Base-by-base conservation (phyloP, 2,329 filamentous ascomycete genomes). In the Trichoderma sp. region DNA sequence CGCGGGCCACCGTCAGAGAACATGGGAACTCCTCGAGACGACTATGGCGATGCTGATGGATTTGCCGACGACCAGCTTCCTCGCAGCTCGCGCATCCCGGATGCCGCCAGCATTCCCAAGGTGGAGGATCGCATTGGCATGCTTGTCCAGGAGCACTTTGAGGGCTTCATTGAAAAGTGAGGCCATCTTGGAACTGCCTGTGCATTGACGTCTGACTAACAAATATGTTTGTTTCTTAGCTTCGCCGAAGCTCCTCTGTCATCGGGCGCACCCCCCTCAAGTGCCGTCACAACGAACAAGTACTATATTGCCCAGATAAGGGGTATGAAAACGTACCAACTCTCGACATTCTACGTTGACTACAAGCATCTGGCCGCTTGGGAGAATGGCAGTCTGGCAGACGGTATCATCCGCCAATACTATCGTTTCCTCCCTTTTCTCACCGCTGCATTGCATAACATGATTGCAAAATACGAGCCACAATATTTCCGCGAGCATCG, bases 401-500 rank as follows among this genome's bases (percentile, higher is more conserved):
- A 93, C 73, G 95, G 94, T 65, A 92, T 98, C 73, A 92, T 94
- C 75, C 91, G 90, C 76, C 92, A 97, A 78, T 98, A 98, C 85
- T 98, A 98, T 82, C 93, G 96, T 75, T 97, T 97, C 80, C 87
- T 97, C 28, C 96, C 96, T 3, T 99, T 96, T 80, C 88, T 99
- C 77, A 94, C 93, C 26, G 90, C 92, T 74, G 95, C 92, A 30
- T 85, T 99, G 57, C 94, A 99, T 83, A 97, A 94, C 78, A 90
- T 97, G 82, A 97, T 99, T 76, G 92, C 93, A 75, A 97, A 97
- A 83, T 92, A 98, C 83, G 95, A 98, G 81, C 93, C 96, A 6
- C 88, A 92, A 79, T 99, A 98, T 84, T 98, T 97, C 84, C 89
- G 93, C 76, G 92, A 97, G 78, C 95, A 98, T 84, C 90, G 94